These are phyloP conservation scores for Moesziomyces antarcticus DNA, from an alignment of 1,284 basidiomycete genomes.

Conservation along the genomic window DNA sequence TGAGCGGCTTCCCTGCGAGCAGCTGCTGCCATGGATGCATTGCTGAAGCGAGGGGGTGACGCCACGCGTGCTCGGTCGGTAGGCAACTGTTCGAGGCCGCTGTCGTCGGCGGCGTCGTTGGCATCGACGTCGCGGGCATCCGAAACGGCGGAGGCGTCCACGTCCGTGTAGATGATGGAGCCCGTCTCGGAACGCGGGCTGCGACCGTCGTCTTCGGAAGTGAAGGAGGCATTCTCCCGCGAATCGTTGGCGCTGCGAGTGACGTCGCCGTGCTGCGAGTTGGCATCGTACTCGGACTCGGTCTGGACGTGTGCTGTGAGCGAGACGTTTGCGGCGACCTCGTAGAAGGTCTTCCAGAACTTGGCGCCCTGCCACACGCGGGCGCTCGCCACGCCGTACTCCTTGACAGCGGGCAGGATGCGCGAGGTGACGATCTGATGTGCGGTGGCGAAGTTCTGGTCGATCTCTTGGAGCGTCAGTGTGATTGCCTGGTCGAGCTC, in stretches of 20 bases:
- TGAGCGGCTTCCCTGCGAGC: constrained; percentile 72
- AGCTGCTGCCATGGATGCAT: constrained; percentile 71
- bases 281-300: constrained; percentile 40
- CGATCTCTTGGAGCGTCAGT: constrained; percentile 81
- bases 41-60: constrained; percentile 69
- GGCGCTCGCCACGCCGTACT: constrained; percentile 84
- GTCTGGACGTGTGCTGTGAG: constrained; percentile 69
- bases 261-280: constrained; percentile 39
- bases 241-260: constrained; percentile 35
- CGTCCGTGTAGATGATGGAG: constrained; percentile 34
- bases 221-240: constrained; percentile 28
- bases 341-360: constrained; percentile 97
- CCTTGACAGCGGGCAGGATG: constrained; percentile 86
- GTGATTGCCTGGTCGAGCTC: constrained; percentile 96
- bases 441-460: constrained; percentile 90
- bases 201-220: constrained; percentile 27
- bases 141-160: constrained; percentile 29
- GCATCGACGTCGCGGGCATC: constrained; percentile 6
- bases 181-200: constrained; percentile 36
- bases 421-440: constrained; percentile 85
- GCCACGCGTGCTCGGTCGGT: constrained; percentile 75
- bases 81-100: constrained; percentile 25
- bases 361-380: constrained; percentile 88
- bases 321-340: constrained; percentile 85
- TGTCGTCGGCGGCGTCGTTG: constrained; percentile 34